Evolutionary conservation across 192 early-diverging fungal genomes (phyloP).

Genomic region (Linnemannia schmuckeri): DNA sequence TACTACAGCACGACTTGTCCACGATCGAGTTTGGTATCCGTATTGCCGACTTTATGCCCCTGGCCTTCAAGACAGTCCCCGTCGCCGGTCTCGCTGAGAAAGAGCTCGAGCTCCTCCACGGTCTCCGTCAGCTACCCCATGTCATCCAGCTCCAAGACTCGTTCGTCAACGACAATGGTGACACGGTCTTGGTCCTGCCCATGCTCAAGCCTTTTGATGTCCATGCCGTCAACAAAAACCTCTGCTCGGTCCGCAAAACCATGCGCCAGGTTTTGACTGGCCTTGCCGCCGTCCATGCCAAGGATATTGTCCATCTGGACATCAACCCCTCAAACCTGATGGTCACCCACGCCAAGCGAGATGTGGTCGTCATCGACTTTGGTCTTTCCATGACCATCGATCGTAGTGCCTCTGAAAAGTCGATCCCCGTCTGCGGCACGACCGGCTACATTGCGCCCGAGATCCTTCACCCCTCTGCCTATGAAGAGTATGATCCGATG

Average conservation of each 20-base stretch:
- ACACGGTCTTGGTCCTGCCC: slow-evolving; percentile 74
- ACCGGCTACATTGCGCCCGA: slow-evolving; percentile 83
- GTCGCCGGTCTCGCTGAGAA: slow-evolving; percentile 64
- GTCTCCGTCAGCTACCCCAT: slow-evolving; percentile 57
- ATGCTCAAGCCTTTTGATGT: slow-evolving; percentile 62
- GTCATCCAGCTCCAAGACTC: slow-evolving; percentile 71
- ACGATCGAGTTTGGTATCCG: slow-evolving; percentile 75
- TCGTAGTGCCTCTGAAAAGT: slow-evolving; percentile 32
- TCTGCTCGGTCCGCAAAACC: slow-evolving; percentile 66
- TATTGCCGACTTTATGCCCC: slow-evolving; percentile 66
- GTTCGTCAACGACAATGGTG: slow-evolving; percentile 68
- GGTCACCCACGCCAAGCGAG: slow-evolving; percentile 55
- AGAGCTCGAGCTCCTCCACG: slow-evolving; percentile 68
- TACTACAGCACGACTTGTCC: slow-evolving; percentile 43
- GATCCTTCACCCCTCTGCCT: slow-evolving; percentile 53
- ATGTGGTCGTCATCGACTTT: slow-evolving; percentile 82
- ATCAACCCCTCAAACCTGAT: slow-evolving; percentile 76
- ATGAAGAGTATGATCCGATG: slow-evolving; percentile 53
- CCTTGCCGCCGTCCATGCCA: slow-evolving; percentile 70
- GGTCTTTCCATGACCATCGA: slow-evolving; percentile 69
- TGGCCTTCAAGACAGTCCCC: slow-evolving; percentile 76
- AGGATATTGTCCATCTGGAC: slow-evolving; percentile 77
- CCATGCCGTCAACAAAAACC: slow-evolving; percentile 62
- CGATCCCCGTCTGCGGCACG: slow-evolving; percentile 76
- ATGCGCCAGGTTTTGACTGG: slow-evolving; percentile 65